Conservation (phyloP, 768 basidiomycete species). For the Erythrobasidium yunnanense region DNA sequence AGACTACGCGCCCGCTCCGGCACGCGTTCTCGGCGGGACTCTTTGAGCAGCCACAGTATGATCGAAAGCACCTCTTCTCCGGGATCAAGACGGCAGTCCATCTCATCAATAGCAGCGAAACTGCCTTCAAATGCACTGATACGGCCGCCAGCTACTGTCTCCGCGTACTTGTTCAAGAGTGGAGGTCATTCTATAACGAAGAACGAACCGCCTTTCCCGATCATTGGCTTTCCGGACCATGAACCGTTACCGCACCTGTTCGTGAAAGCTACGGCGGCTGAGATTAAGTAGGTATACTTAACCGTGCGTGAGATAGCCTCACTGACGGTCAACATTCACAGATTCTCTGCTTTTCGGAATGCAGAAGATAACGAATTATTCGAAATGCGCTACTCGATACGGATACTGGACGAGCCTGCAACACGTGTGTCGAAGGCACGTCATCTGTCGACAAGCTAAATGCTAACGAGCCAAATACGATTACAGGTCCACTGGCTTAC, state of each 20-base stretch:
- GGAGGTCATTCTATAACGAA: neutral
- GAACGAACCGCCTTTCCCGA: neutral
- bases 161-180: neutral
- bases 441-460: neutral
- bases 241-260: slow-evolving; percentile 17
- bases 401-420: slow-evolving; percentile 13
- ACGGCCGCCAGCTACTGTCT: neutral
- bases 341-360: slow-evolving; percentile 23
- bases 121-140: too few relatives aligned
- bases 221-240: slow-evolving; percentile 21
- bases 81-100: neutral
- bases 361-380: neutral
- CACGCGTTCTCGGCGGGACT: too few relatives aligned
- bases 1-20: neutral
- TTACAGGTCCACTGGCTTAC: slow-evolving; percentile 7
- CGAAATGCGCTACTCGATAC: slow-evolving; percentile 4
- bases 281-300: slow-evolving; percentile 8
- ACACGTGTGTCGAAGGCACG: slow-evolving; percentile 10
- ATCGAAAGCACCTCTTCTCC: too few relatives aligned
- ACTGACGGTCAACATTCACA: neutral
- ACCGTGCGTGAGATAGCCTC: neutral
- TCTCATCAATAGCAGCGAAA: too few relatives aligned
- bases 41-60: too few relatives aligned
- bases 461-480: neutral
- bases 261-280: neutral